Evolutionary conservation across 352 stramenopile species (phyloP).

Genomic region (Phytophthora fragariae): DNA sequence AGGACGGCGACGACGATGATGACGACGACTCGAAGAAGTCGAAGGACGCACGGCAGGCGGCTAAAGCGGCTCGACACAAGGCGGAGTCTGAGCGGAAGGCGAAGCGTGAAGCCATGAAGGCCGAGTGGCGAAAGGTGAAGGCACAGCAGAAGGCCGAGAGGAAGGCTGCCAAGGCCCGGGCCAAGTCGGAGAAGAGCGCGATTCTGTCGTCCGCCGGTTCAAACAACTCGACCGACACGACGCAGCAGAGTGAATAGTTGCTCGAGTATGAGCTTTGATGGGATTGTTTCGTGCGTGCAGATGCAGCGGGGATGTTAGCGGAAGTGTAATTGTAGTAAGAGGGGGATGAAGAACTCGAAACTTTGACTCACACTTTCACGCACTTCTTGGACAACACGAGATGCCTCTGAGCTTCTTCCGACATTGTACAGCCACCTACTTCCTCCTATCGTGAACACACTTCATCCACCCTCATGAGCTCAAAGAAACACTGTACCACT

Average conservation of each 20-base stretch:
- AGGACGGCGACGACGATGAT: slow-evolving; percentile 24
- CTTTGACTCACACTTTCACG: slow-evolving; percentile 20
- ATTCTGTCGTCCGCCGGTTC: slow-evolving; percentile 26
- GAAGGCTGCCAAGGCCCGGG: slow-evolving; percentile 34
- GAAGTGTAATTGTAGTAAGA: slow-evolving; percentile 26
- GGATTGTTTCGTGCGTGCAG: slow-evolving; percentile 17
- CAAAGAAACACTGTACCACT: no score
- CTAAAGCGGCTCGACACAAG: slow-evolving; percentile 37
- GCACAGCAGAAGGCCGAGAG: slow-evolving; percentile 33
- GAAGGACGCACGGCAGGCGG: slow-evolving; percentile 21
- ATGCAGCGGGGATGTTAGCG: slow-evolving; percentile 1
- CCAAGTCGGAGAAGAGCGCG: slow-evolving; percentile 26
- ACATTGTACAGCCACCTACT: no score
- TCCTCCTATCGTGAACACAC: no score
- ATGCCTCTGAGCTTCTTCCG: no score
- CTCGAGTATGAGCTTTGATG: slow-evolving; percentile 6
- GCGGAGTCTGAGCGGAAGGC: slow-evolving; percentile 37
- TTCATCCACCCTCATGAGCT: no score
- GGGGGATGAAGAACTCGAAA: slow-evolving; percentile 8
- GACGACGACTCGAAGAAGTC: slow-evolving; percentile 17
- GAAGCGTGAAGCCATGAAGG: slow-evolving; percentile 28
- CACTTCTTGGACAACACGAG: slow-evolving; percentile 8
- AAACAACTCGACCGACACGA: slow-evolving; percentile 31
- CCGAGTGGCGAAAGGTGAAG: slow-evolving; percentile 39
- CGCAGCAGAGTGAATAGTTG: slow-evolving; percentile 16